Percentiles rank a stretch among this genome's conserved stretches.
Conservation (phyloP, 2,329 filamentous ascomycete genomes). For the Trichophyton simii region DNA sequence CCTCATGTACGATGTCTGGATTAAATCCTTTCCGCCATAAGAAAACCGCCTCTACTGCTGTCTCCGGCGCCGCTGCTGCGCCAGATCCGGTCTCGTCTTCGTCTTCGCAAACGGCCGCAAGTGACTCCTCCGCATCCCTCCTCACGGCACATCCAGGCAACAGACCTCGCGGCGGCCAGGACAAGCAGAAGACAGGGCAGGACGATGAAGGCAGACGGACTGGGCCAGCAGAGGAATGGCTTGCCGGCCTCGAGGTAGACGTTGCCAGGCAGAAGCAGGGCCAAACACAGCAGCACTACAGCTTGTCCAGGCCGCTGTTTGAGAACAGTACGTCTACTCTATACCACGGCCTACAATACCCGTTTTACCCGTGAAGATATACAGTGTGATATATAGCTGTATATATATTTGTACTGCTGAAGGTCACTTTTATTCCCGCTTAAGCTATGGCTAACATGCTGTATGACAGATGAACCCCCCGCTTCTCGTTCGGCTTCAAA, state of each 20-base stretch:
- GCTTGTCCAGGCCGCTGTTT: not conserved
- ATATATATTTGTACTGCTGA: not conserved
- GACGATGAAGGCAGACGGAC: not conserved
- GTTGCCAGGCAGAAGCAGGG: not conserved
- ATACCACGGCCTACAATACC: not conserved
- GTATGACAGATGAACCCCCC: not conserved
- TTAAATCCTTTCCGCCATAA: conserved; percentile 41
- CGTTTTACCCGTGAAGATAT: not conserved
- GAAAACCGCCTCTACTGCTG: conserved; percentile 17
- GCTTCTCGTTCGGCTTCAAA: not conserved
- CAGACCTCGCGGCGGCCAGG: not conserved
- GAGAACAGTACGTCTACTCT: not conserved
- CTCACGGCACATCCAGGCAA: conserved; percentile 16
- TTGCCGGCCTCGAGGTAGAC: not conserved
- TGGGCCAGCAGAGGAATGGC: not conserved
- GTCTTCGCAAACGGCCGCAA: not conserved
- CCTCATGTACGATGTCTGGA: conserved; percentile 32
- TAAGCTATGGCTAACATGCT: not conserved
- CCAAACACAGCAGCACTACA: not conserved
- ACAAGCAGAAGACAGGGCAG: not conserved
- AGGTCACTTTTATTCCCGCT: not conserved
- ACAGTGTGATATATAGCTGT: not conserved
- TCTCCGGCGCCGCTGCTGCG: not conserved
- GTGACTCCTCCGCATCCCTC: conserved; percentile 15
- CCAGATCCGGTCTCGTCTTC: no score